A percentile compares a stretch with the other conserved stretches of the same genome.
Conservation (phyloP, 495 filamentous ascomycete species). For the Chaetomium tenue region DNA sequence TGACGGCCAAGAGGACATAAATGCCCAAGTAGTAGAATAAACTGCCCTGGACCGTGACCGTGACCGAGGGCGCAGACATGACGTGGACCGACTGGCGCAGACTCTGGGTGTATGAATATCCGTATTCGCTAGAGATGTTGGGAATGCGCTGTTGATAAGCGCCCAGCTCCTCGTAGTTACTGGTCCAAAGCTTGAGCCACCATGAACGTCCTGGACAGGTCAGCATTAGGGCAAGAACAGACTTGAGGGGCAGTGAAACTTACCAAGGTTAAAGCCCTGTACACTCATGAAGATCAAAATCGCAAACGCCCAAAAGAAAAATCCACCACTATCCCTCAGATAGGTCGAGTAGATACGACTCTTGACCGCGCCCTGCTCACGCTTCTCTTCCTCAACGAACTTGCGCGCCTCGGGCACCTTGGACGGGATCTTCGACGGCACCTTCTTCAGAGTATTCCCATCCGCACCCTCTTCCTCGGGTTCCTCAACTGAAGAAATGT, state of each 20-base stretch:
- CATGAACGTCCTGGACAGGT: constrained; percentile 50
- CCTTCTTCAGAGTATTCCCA: constrained; percentile 44
- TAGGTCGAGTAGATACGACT: constrained; percentile 63
- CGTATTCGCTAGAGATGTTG: constrained; percentile 29
- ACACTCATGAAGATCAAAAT: constrained; percentile 53
- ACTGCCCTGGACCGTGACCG: constrained; percentile 27
- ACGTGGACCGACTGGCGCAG: constrained; percentile 42
- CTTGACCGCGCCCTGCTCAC: constrained; percentile 64
- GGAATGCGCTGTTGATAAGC: constrained; percentile 21
- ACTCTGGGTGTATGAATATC: constrained; percentile 36
- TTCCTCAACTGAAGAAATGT: constrained; percentile 33
- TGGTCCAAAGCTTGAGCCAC: constrained; percentile 72
- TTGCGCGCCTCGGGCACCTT: constrained; percentile 50
- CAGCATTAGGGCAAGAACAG: not conserved
- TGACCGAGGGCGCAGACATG: constrained; percentile 28
- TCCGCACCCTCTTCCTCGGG: constrained; percentile 29
- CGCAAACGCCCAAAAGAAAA: constrained; percentile 58
- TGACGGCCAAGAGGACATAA: constrained; percentile 62
- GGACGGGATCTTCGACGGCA: constrained; percentile 43
- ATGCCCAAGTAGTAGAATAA: constrained; percentile 64
- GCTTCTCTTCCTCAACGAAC: constrained; percentile 71
- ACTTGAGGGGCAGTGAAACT: constrained; percentile 19
- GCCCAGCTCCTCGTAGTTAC: constrained; percentile 36
- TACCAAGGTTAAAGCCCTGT: constrained; percentile 51
- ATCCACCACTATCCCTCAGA: constrained; percentile 63